phyloP scores from a whole-genome alignment of 108 stramenopile genomes.

The Fragilaria radians region DNA sequence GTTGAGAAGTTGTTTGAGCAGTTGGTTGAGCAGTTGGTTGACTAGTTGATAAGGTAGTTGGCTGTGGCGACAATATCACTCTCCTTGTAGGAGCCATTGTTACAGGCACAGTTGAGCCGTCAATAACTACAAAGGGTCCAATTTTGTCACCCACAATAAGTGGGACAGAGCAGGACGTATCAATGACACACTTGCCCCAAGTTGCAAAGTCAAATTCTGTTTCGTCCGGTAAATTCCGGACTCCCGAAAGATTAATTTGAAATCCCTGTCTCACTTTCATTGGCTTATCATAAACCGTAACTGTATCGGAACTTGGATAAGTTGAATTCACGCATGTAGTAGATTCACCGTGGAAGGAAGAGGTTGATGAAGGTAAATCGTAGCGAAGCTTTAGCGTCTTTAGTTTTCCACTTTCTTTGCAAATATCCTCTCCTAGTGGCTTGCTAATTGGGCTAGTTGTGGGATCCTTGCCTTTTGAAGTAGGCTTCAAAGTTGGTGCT shows the following conservation, averaged over 20 bases:
- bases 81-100: not conserved
- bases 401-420: too few relatives aligned
- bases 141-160: not conserved
- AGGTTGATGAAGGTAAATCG: not conserved
- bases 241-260: not conserved
- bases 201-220: not conserved
- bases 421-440: too few relatives aligned
- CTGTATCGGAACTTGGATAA: not conserved
- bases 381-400: not conserved
- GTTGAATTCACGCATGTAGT: not conserved
- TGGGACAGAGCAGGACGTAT: not conserved
- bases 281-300: not conserved
- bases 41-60: not conserved
- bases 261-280: not conserved
- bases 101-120: not conserved
- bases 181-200: not conserved
- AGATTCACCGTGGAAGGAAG: not conserved
- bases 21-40: not conserved
- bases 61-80: not conserved
- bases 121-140: not conserved
- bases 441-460: too few relatives aligned
- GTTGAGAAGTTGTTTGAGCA: not conserved
- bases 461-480: too few relatives aligned
- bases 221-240: not conserved
- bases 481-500: too few relatives aligned